Conservation (phyloP, 306 rosid species). For the Lithocarpus polystachyus region DNA sequence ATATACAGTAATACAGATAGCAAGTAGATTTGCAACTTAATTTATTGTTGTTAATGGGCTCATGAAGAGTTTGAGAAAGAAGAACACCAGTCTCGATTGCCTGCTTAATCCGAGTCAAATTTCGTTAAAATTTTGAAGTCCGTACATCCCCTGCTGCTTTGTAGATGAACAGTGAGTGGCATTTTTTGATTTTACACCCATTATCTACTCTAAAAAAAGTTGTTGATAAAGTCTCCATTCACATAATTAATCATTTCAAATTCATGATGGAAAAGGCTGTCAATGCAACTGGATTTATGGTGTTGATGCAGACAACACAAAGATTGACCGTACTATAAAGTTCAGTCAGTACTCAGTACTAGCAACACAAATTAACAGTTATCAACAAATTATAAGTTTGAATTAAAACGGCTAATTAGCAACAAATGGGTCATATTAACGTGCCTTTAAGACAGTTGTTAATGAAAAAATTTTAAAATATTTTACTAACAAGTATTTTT, state of each 20-base stretch:
- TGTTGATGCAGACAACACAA: slow-evolving; percentile 8
- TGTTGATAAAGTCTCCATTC: neutral
- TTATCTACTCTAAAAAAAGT: too few relatives aligned
- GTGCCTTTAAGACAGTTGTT: too few relatives aligned
- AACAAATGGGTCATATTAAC: too few relatives aligned
- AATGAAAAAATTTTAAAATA: too few relatives aligned
- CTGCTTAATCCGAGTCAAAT: neutral
- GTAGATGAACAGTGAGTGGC: neutral
- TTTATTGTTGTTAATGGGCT: neutral
- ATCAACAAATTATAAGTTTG: neutral
- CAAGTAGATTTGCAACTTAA: neutral
- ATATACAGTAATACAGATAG: too few relatives aligned
- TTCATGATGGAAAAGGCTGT: slow-evolving; percentile 5
- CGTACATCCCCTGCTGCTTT: neutral
- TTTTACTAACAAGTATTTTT: fast-evolving
- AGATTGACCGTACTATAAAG: slow-evolving; percentile 9
- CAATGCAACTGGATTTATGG: neutral
- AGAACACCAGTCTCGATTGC: neutral
- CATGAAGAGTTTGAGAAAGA: neutral
- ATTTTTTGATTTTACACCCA: neutral
- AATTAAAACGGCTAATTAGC: neutral
- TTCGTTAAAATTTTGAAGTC: neutral
- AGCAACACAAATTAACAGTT: neutral
- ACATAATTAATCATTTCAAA: neutral
- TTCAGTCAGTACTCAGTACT: neutral